Conservation (phyloP, 106 monocot genomes). For the Acorus gramineus region DNA sequence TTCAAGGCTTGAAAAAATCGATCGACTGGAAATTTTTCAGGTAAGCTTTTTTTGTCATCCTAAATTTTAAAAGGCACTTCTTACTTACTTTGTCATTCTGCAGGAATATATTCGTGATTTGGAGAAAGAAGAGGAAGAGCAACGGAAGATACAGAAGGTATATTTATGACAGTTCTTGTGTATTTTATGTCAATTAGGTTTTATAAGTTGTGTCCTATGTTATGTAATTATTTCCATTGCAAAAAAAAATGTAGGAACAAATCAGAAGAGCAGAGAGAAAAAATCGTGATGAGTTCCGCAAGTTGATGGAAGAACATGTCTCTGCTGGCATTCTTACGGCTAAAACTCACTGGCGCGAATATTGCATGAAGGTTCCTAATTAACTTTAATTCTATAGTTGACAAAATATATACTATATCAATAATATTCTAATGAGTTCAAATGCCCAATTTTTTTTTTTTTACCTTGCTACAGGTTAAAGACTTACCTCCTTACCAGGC, state of each 20-base stretch:
- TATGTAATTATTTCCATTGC: not conserved
- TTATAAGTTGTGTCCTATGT: not conserved
- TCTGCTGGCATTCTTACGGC: conserved; percentile 65
- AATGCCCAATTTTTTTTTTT: not conserved
- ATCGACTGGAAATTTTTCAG: conserved; percentile 87
- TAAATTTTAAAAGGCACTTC: not conserved
- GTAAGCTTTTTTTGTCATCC: conserved; percentile 19
- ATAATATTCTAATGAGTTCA: not conserved
- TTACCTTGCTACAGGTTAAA: conserved; percentile 42
- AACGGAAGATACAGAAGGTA: conserved; percentile 81
- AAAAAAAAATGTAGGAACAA: conserved; percentile 43
- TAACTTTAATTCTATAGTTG: not conserved
- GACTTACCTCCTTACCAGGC: conserved; percentile 47
- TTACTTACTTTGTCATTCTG: conserved; percentile 12
- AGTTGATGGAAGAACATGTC: conserved; percentile 79
- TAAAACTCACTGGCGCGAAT: conserved; percentile 93
- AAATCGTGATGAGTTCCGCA: conserved; percentile 91
- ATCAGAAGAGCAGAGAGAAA: conserved; percentile 65
- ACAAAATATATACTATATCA: not conserved
- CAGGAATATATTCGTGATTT: conserved; percentile 90
- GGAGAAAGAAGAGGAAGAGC: conserved; percentile 96
- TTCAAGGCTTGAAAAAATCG: conserved; percentile 84
- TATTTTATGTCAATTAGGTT: not conserved
- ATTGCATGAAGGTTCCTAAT: conserved; percentile 66
- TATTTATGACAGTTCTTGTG: not conserved